Evolutionary conservation across 2,329 filamentous ascomycete species (phyloP), one percentile per base, ranked within the genome.

Genomic region (Pseudogymnoascus sp.): DNA sequence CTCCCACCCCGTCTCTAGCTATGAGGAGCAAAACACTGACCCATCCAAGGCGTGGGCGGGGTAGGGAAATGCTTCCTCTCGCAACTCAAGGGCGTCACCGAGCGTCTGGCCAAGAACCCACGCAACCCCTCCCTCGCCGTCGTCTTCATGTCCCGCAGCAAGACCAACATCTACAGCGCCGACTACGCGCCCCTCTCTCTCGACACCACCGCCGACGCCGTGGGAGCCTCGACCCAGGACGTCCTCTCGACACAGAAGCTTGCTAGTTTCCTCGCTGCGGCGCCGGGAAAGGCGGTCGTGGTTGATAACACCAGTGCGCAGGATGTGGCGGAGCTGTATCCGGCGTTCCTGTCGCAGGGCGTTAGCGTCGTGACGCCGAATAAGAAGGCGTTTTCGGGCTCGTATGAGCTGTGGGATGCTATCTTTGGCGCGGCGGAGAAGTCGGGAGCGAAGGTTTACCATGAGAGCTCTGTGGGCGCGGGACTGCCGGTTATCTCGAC

Each of bases 261-360:
- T 38, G 83, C 87, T 66, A 84, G 88, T 35, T 95, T 90, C 75
- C 86, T 99, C 50, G 82, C 86, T 62, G 82, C 83, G 43, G 89
- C 91, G 1, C 91, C 91, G 2, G 84, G 85, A 63, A 90, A 89
- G 72, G 86, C 88, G 43, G 80, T 99, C 47, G 80, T 99, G 30
- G 87, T 99, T 66, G 94, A 99, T 81, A 97, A 97, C 78, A 99
- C 94, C 59, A 95, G 90, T 75, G 92, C 90, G 68, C 88, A 93
- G 69, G 86, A 89, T 65, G 82, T 99, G 30, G 94, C 93, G 57
- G 83, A 89, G 64, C 77, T 83, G 30, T 99, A 99, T 75, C 92
- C 94, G 1, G 74, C 82, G 53, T 90, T 96, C 74, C 79, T 99
- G 64, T 82, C 83, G 69, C 84, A 85, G 65, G 93, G 92, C 11